Evolutionary conservation across 495 filamentous ascomycete species (phyloP).

Genomic region (Terfezia claveryi): DNA sequence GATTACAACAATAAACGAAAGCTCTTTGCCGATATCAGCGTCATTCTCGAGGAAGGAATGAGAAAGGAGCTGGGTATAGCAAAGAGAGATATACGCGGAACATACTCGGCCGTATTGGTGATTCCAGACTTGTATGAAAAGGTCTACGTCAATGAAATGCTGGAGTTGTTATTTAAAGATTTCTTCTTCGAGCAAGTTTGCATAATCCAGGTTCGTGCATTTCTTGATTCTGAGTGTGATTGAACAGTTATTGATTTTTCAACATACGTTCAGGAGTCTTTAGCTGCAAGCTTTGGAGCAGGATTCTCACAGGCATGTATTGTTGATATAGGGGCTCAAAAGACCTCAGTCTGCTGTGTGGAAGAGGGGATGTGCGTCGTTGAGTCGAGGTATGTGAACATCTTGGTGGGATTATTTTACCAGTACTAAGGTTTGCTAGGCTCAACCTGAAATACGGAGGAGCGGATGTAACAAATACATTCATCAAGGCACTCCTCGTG

Average conservation of each 20-base stretch:
- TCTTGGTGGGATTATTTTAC: not conserved
- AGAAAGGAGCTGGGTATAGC: conserved; percentile 57
- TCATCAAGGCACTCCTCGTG: conserved; percentile 90
- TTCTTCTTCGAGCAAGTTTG: conserved; percentile 71
- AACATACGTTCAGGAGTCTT: conserved; percentile 34
- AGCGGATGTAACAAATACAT: conserved; percentile 75
- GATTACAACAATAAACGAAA: conserved; percentile 60
- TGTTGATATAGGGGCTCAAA: conserved; percentile 90
- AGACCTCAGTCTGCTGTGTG: conserved; percentile 92
- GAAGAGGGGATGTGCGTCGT: conserved; percentile 91
- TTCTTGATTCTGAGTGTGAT: not conserved
- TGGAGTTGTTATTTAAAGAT: conserved; percentile 69
- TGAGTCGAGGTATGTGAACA: conserved; percentile 38
- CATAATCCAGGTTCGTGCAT: conserved; percentile 43
- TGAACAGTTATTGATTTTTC: not conserved
- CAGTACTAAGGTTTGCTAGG: conserved; percentile 11
- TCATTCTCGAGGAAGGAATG: conserved; percentile 68
- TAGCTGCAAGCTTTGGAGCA: conserved; percentile 88
- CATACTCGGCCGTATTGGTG: conserved; percentile 84
- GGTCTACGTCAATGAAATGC: conserved; percentile 56
- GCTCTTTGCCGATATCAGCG: conserved; percentile 64
- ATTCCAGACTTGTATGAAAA: conserved; percentile 95
- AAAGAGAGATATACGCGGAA: conserved; percentile 56
- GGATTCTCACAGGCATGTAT: conserved; percentile 83
- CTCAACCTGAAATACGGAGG: conserved; percentile 91